Evolutionary conservation across 148 eudicot genomes (phyloP).

Genomic region (Amaranthus cruentus): DNA sequence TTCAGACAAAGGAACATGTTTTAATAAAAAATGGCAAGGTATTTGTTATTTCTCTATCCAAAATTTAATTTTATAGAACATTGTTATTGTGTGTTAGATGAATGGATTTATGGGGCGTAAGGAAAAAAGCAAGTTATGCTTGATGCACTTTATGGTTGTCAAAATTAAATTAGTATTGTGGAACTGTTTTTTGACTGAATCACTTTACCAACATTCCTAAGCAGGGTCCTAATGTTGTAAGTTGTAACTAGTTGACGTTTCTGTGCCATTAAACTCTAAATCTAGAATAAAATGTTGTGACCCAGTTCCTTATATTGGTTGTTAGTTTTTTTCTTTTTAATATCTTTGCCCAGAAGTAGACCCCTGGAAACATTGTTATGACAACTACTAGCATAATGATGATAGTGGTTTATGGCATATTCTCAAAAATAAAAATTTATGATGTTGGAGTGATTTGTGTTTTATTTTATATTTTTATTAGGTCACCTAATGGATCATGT

Average conservation of each 20-base stretch:
- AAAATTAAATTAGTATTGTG: background rate
- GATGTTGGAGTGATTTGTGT: background rate
- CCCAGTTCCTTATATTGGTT: background rate
- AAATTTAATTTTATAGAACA: no score
- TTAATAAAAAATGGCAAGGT: slow-evolving; percentile 39
- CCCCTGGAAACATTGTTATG: background rate
- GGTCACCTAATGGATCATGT: background rate
- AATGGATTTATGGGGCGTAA: background rate
- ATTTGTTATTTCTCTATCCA: background rate
- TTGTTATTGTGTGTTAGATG: background rate
- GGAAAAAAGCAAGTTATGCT: background rate
- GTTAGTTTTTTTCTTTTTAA: background rate
- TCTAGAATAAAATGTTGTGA: background rate
- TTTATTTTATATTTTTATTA: no score
- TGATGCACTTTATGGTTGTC: background rate
- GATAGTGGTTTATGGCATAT: background rate
- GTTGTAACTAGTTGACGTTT: background rate
- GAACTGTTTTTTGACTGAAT: background rate
- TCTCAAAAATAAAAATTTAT: background rate
- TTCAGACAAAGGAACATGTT: slow-evolving; percentile 25
- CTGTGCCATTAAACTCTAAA: background rate
- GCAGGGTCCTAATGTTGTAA: background rate
- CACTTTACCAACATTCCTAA: background rate
- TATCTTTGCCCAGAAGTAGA: background rate
- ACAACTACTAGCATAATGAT: background rate